Conservation (phyloP, 1,139 yeast genomes). For the Candida albicans region DNA sequence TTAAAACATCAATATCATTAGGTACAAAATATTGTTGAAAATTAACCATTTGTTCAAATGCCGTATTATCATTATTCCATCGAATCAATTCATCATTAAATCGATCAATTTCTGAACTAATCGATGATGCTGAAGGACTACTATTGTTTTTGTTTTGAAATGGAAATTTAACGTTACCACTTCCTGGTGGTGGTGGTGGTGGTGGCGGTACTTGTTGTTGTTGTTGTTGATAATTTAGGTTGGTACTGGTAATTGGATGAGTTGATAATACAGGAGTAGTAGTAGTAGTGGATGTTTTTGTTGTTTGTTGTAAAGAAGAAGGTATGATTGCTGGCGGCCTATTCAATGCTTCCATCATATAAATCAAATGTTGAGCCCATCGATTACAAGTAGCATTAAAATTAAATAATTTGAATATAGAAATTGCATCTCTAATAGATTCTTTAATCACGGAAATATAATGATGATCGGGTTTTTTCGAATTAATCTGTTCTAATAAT, state of each 20-base stretch:
- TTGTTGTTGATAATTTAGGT: too few relatives aligned
- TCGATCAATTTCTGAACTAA: constrained; percentile 9
- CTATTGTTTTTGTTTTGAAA: too few relatives aligned
- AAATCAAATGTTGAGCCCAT: constrained; percentile 14
- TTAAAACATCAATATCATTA: constrained; percentile 13
- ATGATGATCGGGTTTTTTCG: constrained; percentile 13
- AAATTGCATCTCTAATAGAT: constrained; percentile 13
- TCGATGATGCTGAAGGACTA: constrained; percentile 4
- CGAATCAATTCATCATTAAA: constrained; percentile 15
- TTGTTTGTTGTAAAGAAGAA: background rate
- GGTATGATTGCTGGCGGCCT: background rate
- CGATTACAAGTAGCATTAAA: constrained; percentile 15
- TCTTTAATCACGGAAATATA: constrained; percentile 16
- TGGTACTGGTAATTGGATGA: too few relatives aligned
- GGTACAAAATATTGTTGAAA: constrained; percentile 16
- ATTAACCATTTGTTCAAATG: constrained; percentile 15
- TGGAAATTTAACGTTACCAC: too few relatives aligned
- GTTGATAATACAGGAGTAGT: too few relatives aligned
- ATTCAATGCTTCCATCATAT: constrained; percentile 15
- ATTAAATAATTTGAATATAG: constrained; percentile 10
- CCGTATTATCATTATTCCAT: constrained; percentile 14
- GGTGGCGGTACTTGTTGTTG: too few relatives aligned
- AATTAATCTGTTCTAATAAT: constrained; percentile 14
- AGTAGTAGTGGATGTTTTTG: too few relatives aligned
- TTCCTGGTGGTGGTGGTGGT: too few relatives aligned